Percentiles rank a stretch among this genome's conserved stretches.
These are phyloP conservation scores for Ophiostoma piceae DNA, from an alignment of 2,329 filamentous ascomycete species.

Conservation along the genomic window DNA sequence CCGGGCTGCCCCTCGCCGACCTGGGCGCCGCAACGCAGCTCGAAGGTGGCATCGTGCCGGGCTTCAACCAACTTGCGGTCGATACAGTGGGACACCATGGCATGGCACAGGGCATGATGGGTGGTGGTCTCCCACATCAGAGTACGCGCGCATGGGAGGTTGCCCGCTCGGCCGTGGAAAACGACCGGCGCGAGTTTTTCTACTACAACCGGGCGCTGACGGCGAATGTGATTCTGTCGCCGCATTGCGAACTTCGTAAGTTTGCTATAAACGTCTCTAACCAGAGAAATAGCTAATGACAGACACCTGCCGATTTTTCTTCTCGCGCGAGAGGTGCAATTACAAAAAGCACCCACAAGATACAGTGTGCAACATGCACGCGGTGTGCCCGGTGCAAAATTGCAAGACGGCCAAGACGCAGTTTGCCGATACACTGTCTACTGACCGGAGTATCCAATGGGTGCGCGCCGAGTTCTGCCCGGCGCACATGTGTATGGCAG, in stretches of 20 bases:
- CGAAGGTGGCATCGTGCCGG: not conserved
- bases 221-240: not conserved
- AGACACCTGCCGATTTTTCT: constrained; percentile 27
- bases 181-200: constrained; percentile 19
- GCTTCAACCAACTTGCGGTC: not conserved
- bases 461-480: not conserved
- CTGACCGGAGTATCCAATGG: not conserved
- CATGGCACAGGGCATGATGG: not conserved
- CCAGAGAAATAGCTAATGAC: not conserved
- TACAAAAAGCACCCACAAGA: constrained; percentile 19
- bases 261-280: not conserved
- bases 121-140: not conserved
- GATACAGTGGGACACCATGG: not conserved
- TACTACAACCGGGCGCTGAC: not conserved
- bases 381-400: not conserved
- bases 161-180: constrained; percentile 14
- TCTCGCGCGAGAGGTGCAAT: constrained; percentile 13
- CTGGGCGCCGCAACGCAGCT: not conserved
- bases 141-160: constrained; percentile 15
- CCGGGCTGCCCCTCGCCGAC: constrained; percentile 15
- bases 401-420: not conserved
- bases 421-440: not conserved
- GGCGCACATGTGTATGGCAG: not conserved
- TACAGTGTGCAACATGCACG: constrained; percentile 20
- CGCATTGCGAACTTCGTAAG: constrained; percentile 19